Evolutionary conservation across 345 rosid genomes (phyloP), one percentile per base, ranked within the genome.

Genomic region (Dipteronia sinensis): DNA sequence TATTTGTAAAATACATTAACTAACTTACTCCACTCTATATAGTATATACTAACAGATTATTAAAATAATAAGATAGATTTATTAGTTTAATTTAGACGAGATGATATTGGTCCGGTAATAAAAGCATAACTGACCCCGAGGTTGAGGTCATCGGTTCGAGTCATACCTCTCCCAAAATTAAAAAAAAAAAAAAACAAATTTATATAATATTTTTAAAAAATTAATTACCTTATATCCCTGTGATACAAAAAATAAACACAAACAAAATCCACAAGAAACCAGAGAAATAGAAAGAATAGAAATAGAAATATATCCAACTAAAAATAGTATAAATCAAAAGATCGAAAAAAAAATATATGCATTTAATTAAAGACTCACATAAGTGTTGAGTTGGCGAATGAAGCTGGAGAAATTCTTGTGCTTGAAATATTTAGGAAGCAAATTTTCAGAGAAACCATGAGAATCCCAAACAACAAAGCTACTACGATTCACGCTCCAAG

Each of bases 321-420:
- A n/a, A n/a, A 6, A 31, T 31, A 7, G 13, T 13, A 13, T 34
- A 0, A 13, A 22, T n/a, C 10, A 44, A 40, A 22, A 20, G 1
- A 38, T 17, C 23, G 38, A 62, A 11, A 64, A 10, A 64, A 25
- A 12, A 63, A 8, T 3, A 8, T 3, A 51, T 22, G 12, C 20
- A 22, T 79, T 69, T 6, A 75, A 73, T 1, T 34, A 34, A 34
- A 34, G 77, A 78, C 93, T 89, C 66, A 89, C 95, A 65, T 88
- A 91, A 56, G 93, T 87, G 81, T 89, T 89, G 79, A 91, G 90
- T 78, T 91, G 95, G 51, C 95, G 88, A 68, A 91, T 70, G 75
- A 91, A 91, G 81, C 93, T 91, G n/a, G 95, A 87, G 84, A 91
- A 91, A 66, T 91, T 91, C 20, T 72, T 85, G 89, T 91, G 95